A percentile compares a stretch with the other conserved stretches of the same genome.
These are phyloP conservation scores for Rhynchospora pubera DNA, from an alignment of 176 grass and related monocot genomes.

Conservation along the genomic window DNA sequence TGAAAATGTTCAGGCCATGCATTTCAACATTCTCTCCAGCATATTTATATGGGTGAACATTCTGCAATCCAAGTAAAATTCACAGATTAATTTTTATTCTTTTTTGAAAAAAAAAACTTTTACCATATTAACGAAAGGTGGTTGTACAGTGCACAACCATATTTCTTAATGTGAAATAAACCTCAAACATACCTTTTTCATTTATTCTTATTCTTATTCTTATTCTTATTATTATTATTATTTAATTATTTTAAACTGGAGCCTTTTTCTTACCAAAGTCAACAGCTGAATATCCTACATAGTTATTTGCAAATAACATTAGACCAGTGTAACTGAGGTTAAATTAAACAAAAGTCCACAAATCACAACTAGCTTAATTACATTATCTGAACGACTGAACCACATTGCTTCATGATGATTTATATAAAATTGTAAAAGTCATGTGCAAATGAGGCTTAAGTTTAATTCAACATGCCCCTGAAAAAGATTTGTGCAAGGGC, in stretches of 20 bases:
- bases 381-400: neutral
- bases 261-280: neutral
- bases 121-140: neutral
- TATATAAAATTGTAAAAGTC: neutral
- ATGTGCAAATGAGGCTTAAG: neutral
- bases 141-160: neutral
- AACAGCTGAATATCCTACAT: neutral
- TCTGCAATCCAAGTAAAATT: slow-evolving; percentile 30
- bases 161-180: neutral
- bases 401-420: neutral
- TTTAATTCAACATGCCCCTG: neutral
- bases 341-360: neutral
- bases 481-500: neutral
- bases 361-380: neutral
- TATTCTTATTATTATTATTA: too few relatives aligned
- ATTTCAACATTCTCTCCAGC: slow-evolving; percentile 81
- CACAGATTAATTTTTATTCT: neutral
- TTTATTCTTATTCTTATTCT: too few relatives aligned
- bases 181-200: neutral
- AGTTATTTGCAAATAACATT: neutral
- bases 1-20: slow-evolving; percentile 64
- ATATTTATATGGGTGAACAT: slow-evolving; percentile 80
- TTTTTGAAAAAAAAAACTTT: neutral
- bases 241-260: neutral
- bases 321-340: neutral